A percentile compares a stretch with the other conserved stretches of the same genome.
phyloP scores from a whole-genome alignment of 2,329 filamentous ascomycete species.

The Paraphaeosphaeria sporulosa region DNA sequence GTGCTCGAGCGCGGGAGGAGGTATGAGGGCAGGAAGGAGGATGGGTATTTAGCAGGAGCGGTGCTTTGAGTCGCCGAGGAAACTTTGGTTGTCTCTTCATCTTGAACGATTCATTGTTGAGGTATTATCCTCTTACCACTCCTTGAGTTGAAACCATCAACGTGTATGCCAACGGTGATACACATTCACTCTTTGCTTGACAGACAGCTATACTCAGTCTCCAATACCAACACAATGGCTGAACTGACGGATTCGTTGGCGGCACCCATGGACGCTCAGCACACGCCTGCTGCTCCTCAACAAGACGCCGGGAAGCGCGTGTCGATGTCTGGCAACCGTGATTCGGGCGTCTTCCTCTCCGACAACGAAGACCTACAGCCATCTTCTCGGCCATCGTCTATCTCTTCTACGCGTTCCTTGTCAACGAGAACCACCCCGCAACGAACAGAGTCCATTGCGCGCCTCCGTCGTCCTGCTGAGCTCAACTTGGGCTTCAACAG shows the following conservation, averaged over 20 bases:
- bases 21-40: not conserved
- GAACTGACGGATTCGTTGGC: conserved; percentile 18
- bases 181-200: conserved; percentile 20
- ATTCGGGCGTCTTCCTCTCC: conserved; percentile 36
- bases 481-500: conserved; percentile 32
- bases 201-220: conserved; percentile 17
- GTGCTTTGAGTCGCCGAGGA: not conserved
- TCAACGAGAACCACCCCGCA: conserved; percentile 20
- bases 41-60: conserved; percentile 13
- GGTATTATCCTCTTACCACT: conserved; percentile 7
- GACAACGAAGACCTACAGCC: conserved; percentile 23
- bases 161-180: conserved; percentile 13
- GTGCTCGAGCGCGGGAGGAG: not conserved
- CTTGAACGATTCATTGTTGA: not conserved
- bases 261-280: conserved; percentile 8
- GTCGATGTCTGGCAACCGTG: conserved; percentile 22
- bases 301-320: conserved; percentile 7
- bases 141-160: not conserved
- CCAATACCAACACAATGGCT: conserved; percentile 17
- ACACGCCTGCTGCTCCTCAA: conserved; percentile 2
- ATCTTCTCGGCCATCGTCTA: conserved; percentile 20
- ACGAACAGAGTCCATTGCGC: conserved; percentile 24
- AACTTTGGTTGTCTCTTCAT: not conserved
- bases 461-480: conserved; percentile 38
- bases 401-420: conserved; percentile 15